Evolutionary conservation across 768 basidiomycete genomes (phyloP).

Genomic region (Steccherinum ochraceum): DNA sequence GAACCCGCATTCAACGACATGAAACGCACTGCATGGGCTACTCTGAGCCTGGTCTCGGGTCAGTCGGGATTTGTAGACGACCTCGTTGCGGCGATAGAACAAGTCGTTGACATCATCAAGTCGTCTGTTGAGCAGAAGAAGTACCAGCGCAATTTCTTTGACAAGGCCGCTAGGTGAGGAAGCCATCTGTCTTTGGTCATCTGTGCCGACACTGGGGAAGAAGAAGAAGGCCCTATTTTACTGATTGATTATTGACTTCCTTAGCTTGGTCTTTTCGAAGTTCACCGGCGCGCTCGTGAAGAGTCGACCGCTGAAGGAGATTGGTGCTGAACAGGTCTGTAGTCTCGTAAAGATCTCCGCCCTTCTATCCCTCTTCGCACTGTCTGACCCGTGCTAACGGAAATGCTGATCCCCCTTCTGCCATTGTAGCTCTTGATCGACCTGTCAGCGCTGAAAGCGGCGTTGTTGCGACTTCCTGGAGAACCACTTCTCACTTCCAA

Average conservation of each 20-base stretch:
- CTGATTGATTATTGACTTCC: constrained; percentile 4
- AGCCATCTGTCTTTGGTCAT: background rate
- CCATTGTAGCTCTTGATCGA: constrained; percentile 88
- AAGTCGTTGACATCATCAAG: constrained; percentile 70
- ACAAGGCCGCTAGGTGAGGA: constrained; percentile 83
- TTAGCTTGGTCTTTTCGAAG: constrained; percentile 73
- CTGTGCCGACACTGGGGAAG: too few species aligned
- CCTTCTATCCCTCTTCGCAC: background rate
- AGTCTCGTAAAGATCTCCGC: constrained; percentile 7
- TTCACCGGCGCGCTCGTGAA: constrained; percentile 88
- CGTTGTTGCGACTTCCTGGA: constrained; percentile 78
- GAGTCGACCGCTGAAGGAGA: constrained; percentile 86
- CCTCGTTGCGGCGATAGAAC: constrained; percentile 65
- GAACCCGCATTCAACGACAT: constrained; percentile 77
- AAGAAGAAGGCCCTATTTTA: too few species aligned
- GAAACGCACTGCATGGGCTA: constrained; percentile 73
- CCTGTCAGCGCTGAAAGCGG: constrained; percentile 79
- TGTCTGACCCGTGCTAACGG: too few species aligned
- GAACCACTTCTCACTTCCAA: constrained; percentile 51
- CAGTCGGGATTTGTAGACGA: constrained; percentile 79
- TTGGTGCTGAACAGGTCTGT: constrained; percentile 95
- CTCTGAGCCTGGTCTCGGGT: constrained; percentile 77
- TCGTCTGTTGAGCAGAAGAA: constrained; percentile 91
- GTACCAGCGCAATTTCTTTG: constrained; percentile 86
- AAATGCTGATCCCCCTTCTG: constrained; percentile 9